A percentile compares a stretch with the other conserved stretches of the same genome.
phyloP scores from a whole-genome alignment of 306 rosid genomes.

The Fagus crenata region DNA sequence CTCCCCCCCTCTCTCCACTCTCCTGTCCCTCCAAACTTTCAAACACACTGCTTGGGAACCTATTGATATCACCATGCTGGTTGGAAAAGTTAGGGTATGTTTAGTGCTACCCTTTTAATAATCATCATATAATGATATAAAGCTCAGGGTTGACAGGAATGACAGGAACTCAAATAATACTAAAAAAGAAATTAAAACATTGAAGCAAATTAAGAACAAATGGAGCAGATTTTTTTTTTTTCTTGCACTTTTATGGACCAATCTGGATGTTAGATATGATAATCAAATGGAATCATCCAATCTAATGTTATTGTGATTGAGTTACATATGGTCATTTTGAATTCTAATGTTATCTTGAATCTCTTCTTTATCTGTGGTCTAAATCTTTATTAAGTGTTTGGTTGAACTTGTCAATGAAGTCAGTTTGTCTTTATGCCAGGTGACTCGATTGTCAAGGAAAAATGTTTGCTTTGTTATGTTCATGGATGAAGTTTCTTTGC shows the following conservation, averaged over 20 bases:
- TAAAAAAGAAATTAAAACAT: background rate
- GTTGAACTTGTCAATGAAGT: slow-evolving; percentile 11
- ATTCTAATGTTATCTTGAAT: background rate
- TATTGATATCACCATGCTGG: background rate
- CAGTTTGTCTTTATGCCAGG: slow-evolving; percentile 54
- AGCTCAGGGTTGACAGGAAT: background rate
- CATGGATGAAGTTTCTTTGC: slow-evolving; percentile 72
- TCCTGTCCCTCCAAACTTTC: too few species aligned
- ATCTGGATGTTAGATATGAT: background rate
- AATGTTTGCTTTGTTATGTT: slow-evolving; percentile 96
- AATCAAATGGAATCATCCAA: background rate
- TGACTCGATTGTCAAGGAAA: slow-evolving; percentile 81
- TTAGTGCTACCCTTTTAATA: background rate
- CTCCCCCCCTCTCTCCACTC: too few species aligned
- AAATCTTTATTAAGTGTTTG: background rate
- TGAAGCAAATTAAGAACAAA: background rate
- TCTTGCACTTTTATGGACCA: background rate
- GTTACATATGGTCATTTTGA: background rate
- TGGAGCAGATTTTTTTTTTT: background rate
- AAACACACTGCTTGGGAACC: background rate
- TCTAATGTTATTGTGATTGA: background rate
- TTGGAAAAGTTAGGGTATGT: background rate
- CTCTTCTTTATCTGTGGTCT: background rate
- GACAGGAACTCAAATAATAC: background rate
- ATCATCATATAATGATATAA: background rate